Conservation (phyloP, 805 yeast genomes). For the Candida nitratophila region DNA sequence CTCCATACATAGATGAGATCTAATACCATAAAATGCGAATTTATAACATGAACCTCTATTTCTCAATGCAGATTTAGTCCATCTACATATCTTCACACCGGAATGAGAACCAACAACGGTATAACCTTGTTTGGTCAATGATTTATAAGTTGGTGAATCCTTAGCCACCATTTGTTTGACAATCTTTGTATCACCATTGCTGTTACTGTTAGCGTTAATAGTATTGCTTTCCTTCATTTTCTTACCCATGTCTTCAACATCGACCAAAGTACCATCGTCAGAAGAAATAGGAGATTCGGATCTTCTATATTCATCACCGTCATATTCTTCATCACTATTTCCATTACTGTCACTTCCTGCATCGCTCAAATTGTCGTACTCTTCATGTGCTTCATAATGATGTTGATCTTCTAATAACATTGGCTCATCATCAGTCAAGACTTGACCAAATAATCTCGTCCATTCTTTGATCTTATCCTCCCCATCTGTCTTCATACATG, state of each 20-base stretch:
- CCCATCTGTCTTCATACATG: constrained; percentile 71
- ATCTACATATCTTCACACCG: constrained; percentile 90
- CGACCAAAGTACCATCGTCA: constrained; percentile 47
- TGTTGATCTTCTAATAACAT: constrained; percentile 47
- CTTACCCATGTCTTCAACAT: constrained; percentile 84
- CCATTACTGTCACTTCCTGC: constrained; percentile 5
- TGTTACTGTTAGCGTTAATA: neutral
- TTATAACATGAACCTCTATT: constrained; percentile 95
- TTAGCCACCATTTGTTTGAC: constrained; percentile 83
- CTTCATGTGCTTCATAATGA: constrained; percentile 10
- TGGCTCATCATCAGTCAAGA: constrained; percentile 67
- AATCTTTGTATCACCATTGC: constrained; percentile 19
- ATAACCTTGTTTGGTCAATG: constrained; percentile 88
- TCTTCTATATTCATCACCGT: constrained; percentile 12
- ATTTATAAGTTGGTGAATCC: constrained; percentile 81
- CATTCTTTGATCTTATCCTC: constrained; percentile 58
- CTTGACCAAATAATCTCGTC: constrained; percentile 51
- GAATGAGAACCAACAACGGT: constrained; percentile 91
- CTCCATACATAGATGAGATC: constrained; percentile 91
- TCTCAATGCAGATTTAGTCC: constrained; percentile 92
- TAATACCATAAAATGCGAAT: constrained; percentile 86
- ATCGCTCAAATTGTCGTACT: constrained; percentile 9
- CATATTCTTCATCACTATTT: neutral
- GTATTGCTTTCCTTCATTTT: constrained; percentile 27
- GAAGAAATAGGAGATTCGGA: constrained; percentile 18